phyloP scores from a whole-genome alignment of 768 basidiomycete genomes.

The Lyophyllum shimeji region DNA sequence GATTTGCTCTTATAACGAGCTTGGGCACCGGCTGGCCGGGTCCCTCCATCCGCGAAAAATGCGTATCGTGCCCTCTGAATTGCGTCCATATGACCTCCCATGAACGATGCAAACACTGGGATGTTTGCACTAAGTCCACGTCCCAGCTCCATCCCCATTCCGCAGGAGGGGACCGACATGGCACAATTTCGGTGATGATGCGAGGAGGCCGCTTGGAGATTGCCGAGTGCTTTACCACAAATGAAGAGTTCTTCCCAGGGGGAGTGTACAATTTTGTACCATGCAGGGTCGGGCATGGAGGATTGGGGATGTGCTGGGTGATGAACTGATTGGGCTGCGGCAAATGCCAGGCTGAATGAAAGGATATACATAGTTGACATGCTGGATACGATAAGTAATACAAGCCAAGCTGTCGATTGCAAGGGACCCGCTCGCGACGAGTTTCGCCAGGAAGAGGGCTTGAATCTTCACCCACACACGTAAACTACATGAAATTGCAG shows the following conservation, averaged over 20 bases:
- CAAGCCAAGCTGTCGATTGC: background rate
- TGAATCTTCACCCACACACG: background rate
- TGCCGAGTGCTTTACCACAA: constrained; percentile 11
- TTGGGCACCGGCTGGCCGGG: too few relatives aligned
- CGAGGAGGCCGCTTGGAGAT: background rate
- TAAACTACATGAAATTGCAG: constrained; percentile 10
- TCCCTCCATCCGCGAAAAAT: background rate
- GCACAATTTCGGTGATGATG: constrained; percentile 10
- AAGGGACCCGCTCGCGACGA: background rate
- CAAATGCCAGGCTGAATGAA: constrained; percentile 13
- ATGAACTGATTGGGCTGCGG: constrained; percentile 13
- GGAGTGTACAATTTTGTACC: constrained; percentile 4
- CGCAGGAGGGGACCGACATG: constrained; percentile 5
- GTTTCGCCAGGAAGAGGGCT: background rate
- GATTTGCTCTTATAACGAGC: too few relatives aligned
- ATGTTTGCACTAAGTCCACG: background rate
- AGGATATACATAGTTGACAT: constrained; percentile 3
- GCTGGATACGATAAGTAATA: constrained; percentile 13
- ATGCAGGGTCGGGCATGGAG: constrained; percentile 11
- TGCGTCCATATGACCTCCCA: background rate
- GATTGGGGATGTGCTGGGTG: background rate
- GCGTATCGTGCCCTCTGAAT: background rate
- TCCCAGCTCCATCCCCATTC: background rate
- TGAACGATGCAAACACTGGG: background rate
- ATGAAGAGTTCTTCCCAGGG: constrained; percentile 16